Evolutionary conservation across 2,329 filamentous ascomycete genomes (phyloP), one percentile per base, ranked within the genome.

Genomic region (Bipolaris cookei): DNA sequence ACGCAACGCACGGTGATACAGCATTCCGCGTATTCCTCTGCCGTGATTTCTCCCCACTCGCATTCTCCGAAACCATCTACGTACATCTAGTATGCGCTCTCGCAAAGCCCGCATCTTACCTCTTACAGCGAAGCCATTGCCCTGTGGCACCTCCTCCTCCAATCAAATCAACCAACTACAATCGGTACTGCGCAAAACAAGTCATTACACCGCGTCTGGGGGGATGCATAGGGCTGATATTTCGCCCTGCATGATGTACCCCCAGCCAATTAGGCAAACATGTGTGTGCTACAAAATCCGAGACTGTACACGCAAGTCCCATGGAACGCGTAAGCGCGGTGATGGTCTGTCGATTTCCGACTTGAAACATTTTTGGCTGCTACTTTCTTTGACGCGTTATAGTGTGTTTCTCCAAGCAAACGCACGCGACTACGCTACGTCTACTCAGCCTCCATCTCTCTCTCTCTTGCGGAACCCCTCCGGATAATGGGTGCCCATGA

Each of bases 21-120:
- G 37, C 43, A 44, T 28, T 42, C 34, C 20, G 32, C 50, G 10
- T 54, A 23, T 53, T 63, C 13, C 11, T 57, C 52, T 45, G 53
- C 61, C 63, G 63, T 46, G 58, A 55, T 59, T 65, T 54, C 62
- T 59, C 63, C 63, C 63, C 63, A 62, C 63, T 51, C 35, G 37
- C 45, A 62, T 65, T 65, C 51, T 60, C 63, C 63, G 63, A 63
- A 63, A 44, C 43, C 39, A 46, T 35, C 38, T 41, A 39, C 54
- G 46, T 18, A 42, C 39, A 41, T 28, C 54, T n/a, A 39, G 32
- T 37, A 41, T 23, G 38, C 38, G 7, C 8, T 25, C 28, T 30
- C 28, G 10, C 10, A 30, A 30, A 4, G 28, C 28, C 28, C 28
- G 10, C 28, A 10, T 30, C 28, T 30, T 30, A 13, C 28, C 28